These are phyloP conservation scores for Vicia sativa DNA, from an alignment of 306 rosid species.

Conservation along the genomic window DNA sequence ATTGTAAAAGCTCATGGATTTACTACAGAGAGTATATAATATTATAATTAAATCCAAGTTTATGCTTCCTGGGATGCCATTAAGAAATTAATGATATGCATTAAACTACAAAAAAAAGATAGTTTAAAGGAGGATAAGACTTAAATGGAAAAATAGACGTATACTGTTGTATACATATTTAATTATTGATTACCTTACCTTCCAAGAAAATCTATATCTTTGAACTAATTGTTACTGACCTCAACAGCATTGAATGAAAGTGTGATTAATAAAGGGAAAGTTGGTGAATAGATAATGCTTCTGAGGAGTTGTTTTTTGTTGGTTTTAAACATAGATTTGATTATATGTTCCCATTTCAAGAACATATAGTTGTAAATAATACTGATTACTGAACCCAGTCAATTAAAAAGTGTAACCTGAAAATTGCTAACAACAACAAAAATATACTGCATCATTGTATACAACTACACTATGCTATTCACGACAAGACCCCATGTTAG, in stretches of 20 bases:
- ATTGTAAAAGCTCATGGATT: slow-evolving; percentile 10
- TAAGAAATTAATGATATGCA: slow-evolving; percentile 2
- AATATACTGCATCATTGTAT: slow-evolving; percentile 6
- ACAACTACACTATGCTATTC: not conserved
- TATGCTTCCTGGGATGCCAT: not conserved
- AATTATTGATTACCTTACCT: slow-evolving; percentile 17
- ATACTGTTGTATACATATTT: not conserved
- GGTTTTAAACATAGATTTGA: slow-evolving; percentile 8
- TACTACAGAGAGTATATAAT: not conserved
- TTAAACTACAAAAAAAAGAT: slow-evolving; percentile 4
- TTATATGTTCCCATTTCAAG: slow-evolving; percentile 16
- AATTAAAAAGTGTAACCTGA: slow-evolving; percentile 22
- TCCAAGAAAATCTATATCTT: slow-evolving; percentile 15
- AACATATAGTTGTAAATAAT: slow-evolving; percentile 11
- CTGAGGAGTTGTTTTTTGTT: slow-evolving; percentile 3
- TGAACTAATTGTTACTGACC: slow-evolving; percentile 8
- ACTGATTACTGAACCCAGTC: slow-evolving; percentile 5
- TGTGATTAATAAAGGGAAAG: slow-evolving; percentile 20
- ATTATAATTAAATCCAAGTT: slow-evolving; percentile 8
- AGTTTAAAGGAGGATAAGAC: slow-evolving; percentile 23
- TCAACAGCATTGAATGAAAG: slow-evolving; percentile 23
- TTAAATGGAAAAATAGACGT: slow-evolving; percentile 10
- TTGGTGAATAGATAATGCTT: slow-evolving; percentile 1
- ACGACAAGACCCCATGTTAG: slow-evolving; percentile 26
- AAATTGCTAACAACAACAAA: slow-evolving; percentile 7